Percentiles rank a stretch among this genome's conserved stretches.
These are phyloP conservation scores for Elaeis oleifera DNA, from an alignment of 202 grass and related monocot species.

Conservation along the genomic window DNA sequence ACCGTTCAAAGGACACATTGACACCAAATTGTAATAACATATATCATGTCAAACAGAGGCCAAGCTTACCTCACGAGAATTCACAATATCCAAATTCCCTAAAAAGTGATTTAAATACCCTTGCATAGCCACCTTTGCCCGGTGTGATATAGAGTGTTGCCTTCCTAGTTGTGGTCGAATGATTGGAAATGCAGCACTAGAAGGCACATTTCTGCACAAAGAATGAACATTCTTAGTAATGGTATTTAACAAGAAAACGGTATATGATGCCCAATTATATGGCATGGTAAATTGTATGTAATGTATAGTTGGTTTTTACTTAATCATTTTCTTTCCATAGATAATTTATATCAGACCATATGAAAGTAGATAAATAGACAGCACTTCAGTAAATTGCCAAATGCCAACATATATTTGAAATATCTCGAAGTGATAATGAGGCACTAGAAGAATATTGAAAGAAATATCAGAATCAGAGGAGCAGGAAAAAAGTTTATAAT, in stretches of 20 bases:
- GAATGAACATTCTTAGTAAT: constrained; percentile 5
- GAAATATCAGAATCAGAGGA: too few species aligned
- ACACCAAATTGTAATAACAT: constrained; percentile 9
- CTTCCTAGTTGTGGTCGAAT: constrained; percentile 57
- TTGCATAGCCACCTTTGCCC: constrained; percentile 75
- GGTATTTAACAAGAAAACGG: not conserved
- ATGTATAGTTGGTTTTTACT: too few species aligned
- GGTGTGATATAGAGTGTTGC: constrained; percentile 66
- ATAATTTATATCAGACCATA: too few species aligned
- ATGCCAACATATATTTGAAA: too few species aligned
- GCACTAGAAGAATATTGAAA: too few species aligned
- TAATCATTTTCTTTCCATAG: too few species aligned
- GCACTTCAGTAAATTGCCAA: too few species aligned
- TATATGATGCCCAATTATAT: not conserved
- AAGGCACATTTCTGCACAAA: constrained; percentile 60
- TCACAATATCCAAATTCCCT: constrained; percentile 77
- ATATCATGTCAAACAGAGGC: not conserved
- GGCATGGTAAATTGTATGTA: too few species aligned
- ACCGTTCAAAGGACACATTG: not conserved
- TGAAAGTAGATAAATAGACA: too few species aligned
- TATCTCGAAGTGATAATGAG: too few species aligned
- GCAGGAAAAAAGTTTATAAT: too few species aligned
- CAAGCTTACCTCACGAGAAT: constrained; percentile 50
- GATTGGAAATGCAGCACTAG: constrained; percentile 60
- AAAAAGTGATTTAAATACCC: constrained; percentile 72